Evolutionary conservation across 495 filamentous ascomycete species (phyloP).

Genomic region (Bacidia gigantensis): DNA sequence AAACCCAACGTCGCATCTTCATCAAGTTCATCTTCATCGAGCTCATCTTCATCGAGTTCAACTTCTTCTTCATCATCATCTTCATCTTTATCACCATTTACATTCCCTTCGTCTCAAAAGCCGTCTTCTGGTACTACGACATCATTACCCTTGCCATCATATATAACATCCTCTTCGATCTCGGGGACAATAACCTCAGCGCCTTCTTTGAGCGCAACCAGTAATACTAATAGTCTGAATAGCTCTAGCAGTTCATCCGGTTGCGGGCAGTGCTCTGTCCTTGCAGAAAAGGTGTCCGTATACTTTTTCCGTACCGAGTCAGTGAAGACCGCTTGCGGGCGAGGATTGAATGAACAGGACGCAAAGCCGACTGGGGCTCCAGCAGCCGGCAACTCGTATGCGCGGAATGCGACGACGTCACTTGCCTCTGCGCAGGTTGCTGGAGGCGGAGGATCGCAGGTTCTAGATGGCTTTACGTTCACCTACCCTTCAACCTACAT

Average conservation of each 20-base stretch:
- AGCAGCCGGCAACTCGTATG: background rate
- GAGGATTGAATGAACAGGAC: background rate
- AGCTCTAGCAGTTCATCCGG: background rate
- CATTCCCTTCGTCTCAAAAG: background rate
- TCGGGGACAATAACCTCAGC: background rate
- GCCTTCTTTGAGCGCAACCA: background rate
- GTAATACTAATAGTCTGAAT: background rate
- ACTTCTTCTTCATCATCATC: background rate
- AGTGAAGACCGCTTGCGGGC: constrained; percentile 7
- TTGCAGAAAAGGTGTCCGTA: constrained; percentile 11
- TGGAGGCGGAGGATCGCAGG: background rate
- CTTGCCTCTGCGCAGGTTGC: background rate
- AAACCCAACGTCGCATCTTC: background rate
- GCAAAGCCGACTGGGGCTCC: background rate
- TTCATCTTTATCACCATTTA: too few species aligned
- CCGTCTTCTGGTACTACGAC: background rate
- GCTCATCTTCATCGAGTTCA: background rate
- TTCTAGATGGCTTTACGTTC: constrained; percentile 10
- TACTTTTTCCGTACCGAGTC: constrained; percentile 12
- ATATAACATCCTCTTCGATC: background rate
- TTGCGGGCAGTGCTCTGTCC: constrained; percentile 9
- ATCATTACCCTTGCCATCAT: background rate
- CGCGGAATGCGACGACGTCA: constrained; percentile 6
- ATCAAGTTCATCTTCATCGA: background rate
- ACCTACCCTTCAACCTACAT: constrained; percentile 12